Evolutionary conservation across 2,329 filamentous ascomycete genomes (phyloP).

Genomic region (Paraphoma chrysanthemicola): DNA sequence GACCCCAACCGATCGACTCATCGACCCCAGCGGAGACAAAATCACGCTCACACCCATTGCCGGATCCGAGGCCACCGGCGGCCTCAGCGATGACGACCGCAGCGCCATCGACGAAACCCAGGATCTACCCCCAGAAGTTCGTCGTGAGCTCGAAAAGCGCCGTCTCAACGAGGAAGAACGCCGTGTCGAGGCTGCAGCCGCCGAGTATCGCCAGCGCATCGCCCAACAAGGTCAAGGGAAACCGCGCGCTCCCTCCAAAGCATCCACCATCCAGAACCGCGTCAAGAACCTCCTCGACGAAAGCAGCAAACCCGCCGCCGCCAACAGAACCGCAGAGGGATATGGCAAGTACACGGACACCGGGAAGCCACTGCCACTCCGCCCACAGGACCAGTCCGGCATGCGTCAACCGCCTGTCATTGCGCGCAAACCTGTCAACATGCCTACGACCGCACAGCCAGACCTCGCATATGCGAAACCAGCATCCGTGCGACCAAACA

Average conservation of each 20-base stretch:
- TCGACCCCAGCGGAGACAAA: conserved; percentile 27
- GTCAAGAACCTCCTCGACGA: conserved; percentile 87
- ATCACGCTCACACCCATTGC: conserved; percentile 68
- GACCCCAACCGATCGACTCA: conserved; percentile 32
- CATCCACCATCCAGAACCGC: conserved; percentile 88
- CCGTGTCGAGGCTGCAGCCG: conserved; percentile 85
- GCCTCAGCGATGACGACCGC: conserved; percentile 72
- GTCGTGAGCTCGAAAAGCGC: conserved; percentile 84
- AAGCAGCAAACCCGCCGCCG: conserved; percentile 61
- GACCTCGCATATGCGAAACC: conserved; percentile 40
- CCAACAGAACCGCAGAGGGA: conserved; percentile 79
- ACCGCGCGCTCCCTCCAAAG: conserved; percentile 61
- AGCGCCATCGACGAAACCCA: conserved; percentile 70
- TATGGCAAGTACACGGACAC: conserved; percentile 83
- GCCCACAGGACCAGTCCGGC: conserved; percentile 36
- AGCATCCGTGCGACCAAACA: conserved; percentile 26
- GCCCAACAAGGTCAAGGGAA: conserved; percentile 64
- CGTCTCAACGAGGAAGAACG: conserved; percentile 86
- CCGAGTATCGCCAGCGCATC: conserved; percentile 82
- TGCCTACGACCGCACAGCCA: conserved; percentile 15
- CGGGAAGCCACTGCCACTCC: conserved; percentile 36
- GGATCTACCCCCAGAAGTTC: conserved; percentile 83
- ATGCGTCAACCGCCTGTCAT: conserved; percentile 31
- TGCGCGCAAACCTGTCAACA: conserved; percentile 58
- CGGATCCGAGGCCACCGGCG: conserved; percentile 76